Percentiles rank a stretch among this genome's conserved stretches.
Evolutionary conservation across 73 alveolate genomes (phyloP).

Genomic region (Diophrys appendiculata): DNA sequence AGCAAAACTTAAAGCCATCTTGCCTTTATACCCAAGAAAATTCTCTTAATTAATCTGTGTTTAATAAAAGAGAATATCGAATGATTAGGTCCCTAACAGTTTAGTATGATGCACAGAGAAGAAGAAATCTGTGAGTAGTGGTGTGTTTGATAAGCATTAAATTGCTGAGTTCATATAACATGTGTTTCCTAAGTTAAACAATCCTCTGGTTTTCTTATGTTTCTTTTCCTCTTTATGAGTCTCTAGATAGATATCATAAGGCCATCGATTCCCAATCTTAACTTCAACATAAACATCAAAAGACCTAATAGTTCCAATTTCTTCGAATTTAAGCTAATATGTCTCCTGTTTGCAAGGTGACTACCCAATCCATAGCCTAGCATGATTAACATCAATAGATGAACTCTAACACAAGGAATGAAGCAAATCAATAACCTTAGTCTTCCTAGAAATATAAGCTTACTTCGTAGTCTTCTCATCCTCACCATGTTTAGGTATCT

Average conservation of each 20-base stretch:
- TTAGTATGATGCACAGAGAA: conserved; percentile 14
- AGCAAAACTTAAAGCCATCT: conserved; percentile 16
- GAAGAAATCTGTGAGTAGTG: conserved; percentile 31
- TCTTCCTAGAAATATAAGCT: conserved; percentile 27
- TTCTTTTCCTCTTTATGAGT: conserved; percentile 23
- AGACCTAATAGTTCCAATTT: no score
- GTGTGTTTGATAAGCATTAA: conserved; percentile 44
- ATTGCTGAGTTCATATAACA: conserved; percentile 61
- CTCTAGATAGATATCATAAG: not conserved
- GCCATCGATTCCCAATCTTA: not conserved
- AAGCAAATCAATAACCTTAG: conserved; percentile 29
- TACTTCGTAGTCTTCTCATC: conserved; percentile 11
- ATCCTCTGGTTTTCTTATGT: conserved; percentile 4
- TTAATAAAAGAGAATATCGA: not conserved
- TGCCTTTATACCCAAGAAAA: conserved; percentile 59
- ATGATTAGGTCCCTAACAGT: not conserved
- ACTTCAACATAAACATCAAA: not conserved
- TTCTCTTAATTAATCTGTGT: conserved; percentile 30
- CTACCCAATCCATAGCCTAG: conserved; percentile 41
- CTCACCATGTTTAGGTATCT: no score
- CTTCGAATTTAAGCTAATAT: no score
- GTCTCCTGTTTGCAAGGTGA: no score
- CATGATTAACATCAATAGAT: conserved; percentile 21
- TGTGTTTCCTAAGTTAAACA: conserved; percentile 48
- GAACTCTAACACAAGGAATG: conserved; percentile 4